Conservation (phyloP, 2,329 filamentous ascomycete genomes). For the Paecilomyces dactylethromorphus region DNA sequence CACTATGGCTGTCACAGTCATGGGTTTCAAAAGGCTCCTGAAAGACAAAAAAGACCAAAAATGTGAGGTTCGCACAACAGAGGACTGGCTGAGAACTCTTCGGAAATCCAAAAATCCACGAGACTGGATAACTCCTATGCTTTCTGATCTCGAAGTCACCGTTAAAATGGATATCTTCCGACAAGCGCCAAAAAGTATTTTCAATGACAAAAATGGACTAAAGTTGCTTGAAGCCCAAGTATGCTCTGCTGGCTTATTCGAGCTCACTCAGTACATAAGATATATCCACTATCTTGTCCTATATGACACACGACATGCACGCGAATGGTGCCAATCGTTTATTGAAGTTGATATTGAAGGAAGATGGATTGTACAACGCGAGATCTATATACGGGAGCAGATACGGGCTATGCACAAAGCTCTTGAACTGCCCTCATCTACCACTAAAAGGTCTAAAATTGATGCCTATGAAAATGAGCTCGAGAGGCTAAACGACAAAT, state of each 20-base stretch:
- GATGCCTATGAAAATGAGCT: not conserved
- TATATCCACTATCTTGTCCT: not conserved
- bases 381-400: not conserved
- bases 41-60: not conserved
- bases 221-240: not conserved
- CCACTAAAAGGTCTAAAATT: not conserved
- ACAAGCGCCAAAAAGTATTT: not conserved
- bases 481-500: not conserved
- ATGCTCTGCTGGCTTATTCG: not conserved
- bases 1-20: not conserved
- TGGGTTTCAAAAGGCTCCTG: not conserved
- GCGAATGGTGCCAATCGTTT: not conserved
- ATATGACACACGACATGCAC: not conserved
- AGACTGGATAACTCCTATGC: not conserved
- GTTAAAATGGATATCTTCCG: not conserved
- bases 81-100: not conserved
- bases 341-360: not conserved
- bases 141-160: not conserved
- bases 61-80: not conserved
- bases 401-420: not conserved
- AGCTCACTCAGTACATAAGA: not conserved
- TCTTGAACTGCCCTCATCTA: not conserved
- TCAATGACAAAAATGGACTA: not conserved
- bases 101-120: not conserved
- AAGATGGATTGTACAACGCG: not conserved